phyloP scores from a whole-genome alignment of 805 yeast species.

The Wickerhamiella musiphila region DNA sequence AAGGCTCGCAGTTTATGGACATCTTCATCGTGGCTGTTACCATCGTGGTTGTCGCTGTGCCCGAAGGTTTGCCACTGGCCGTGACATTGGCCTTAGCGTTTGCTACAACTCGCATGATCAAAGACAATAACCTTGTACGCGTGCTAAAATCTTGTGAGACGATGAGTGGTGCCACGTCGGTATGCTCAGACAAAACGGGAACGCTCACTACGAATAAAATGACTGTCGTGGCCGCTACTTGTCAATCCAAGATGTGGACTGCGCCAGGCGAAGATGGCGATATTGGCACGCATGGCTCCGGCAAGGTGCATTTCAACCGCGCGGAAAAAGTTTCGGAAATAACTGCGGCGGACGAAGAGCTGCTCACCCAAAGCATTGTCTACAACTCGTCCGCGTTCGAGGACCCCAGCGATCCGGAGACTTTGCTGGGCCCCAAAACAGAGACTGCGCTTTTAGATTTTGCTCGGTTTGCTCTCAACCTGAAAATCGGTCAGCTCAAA shows the following conservation, averaged over 20 bases:
- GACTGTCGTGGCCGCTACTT: slow-evolving; percentile 68
- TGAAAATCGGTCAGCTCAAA: slow-evolving; percentile 28
- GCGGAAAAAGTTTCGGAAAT: no score
- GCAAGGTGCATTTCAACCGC: no score
- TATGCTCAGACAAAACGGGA: slow-evolving; percentile 96
- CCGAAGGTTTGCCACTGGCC: slow-evolving; percentile 95
- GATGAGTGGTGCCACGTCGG: slow-evolving; percentile 96
- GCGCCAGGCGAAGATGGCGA: slow-evolving; percentile 23
- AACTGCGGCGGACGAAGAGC: slow-evolving; percentile 8
- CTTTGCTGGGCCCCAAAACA: slow-evolving; percentile 81
- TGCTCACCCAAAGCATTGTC: slow-evolving; percentile 40
- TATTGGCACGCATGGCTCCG: slow-evolving; percentile 4
- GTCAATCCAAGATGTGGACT: slow-evolving; percentile 32
- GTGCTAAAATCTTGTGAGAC: slow-evolving; percentile 90
- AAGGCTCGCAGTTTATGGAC: slow-evolving; percentile 70
- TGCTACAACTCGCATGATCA: slow-evolving; percentile 96
- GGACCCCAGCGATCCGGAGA: slow-evolving; percentile 28
- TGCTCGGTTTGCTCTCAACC: slow-evolving; percentile 39
- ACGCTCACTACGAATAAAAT: slow-evolving; percentile 86
- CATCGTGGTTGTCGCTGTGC: slow-evolving; percentile 94
- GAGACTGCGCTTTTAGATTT: slow-evolving; percentile 72
- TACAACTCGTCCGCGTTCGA: slow-evolving; percentile 87
- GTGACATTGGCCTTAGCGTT: slow-evolving; percentile 93
- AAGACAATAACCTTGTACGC: slow-evolving; percentile 90
- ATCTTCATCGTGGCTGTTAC: slow-evolving; percentile 85